Conservation (phyloP, 2,329 filamentous ascomycete species). For the Berkeleyomyces basicola region DNA sequence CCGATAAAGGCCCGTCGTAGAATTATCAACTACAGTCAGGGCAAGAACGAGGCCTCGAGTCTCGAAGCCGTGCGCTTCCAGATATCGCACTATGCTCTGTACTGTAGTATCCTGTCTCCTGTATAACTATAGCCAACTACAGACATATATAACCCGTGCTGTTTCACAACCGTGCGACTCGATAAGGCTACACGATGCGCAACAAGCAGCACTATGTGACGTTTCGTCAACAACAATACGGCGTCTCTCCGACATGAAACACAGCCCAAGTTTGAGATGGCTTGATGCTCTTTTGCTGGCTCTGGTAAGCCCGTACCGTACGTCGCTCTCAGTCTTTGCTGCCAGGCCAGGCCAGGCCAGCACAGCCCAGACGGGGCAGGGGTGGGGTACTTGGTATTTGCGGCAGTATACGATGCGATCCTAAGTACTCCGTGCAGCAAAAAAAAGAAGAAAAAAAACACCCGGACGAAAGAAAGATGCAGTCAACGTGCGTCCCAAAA, state of each 20-base stretch:
- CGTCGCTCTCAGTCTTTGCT: background rate
- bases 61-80: no score
- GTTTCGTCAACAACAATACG: slow-evolving; percentile 2
- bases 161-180: background rate
- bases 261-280: background rate
- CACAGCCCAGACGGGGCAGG: background rate
- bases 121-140: no score
- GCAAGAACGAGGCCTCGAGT: no score
- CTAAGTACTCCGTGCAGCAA: slow-evolving; percentile 4
- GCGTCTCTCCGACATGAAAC: background rate
- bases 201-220: background rate
- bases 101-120: background rate
- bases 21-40: no score
- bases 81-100: background rate
- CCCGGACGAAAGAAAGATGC: background rate
- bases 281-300: background rate
- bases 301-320: background rate
- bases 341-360: background rate
- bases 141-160: background rate
- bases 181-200: background rate
- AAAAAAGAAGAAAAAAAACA: background rate
- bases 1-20: no score
- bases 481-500: background rate
- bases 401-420: background rate
- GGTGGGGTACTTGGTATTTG: slow-evolving; percentile 2